Percentiles rank a stretch among this genome's conserved stretches.
phyloP scores from a whole-genome alignment of 768 basidiomycete species.

The Xerocomus brunneocitrinus region DNA sequence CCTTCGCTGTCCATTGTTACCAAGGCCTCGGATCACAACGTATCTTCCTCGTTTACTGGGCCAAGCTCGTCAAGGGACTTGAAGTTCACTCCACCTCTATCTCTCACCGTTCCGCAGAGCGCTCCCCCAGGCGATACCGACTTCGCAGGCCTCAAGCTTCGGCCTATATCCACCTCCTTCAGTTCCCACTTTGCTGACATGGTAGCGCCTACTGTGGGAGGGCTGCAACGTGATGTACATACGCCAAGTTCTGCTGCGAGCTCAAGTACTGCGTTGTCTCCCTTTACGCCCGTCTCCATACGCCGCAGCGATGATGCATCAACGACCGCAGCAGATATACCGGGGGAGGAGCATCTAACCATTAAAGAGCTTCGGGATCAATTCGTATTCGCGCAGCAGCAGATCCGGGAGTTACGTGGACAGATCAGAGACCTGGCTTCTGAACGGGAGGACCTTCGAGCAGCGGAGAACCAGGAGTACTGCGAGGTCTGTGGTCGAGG shows the following conservation, averaged over 20 bases:
- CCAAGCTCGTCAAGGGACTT: slow-evolving; percentile 6
- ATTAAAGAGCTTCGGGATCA: slow-evolving; percentile 60
- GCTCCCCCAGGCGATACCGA: slow-evolving; percentile 61
- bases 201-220: slow-evolving; percentile 24
- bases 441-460: slow-evolving; percentile 57
- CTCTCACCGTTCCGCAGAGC: slow-evolving; percentile 43
- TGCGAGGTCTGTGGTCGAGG: slow-evolving; percentile 65
- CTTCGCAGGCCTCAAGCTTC: slow-evolving; percentile 64
- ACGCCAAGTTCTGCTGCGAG: slow-evolving; percentile 48
- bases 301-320: slow-evolving; percentile 33
- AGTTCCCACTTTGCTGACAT: slow-evolving; percentile 59
- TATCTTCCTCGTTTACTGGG: slow-evolving; percentile 14
- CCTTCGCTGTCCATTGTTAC: slow-evolving; percentile 30
- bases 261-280: slow-evolving; percentile 40
- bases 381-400: slow-evolving; percentile 55
- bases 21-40: slow-evolving; percentile 11
- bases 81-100: slow-evolving; percentile 10
- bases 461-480: slow-evolving; percentile 37
- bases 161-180: slow-evolving; percentile 75
- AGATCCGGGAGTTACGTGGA: slow-evolving; percentile 71
- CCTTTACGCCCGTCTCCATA: slow-evolving; percentile 40
- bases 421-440: slow-evolving; percentile 68
- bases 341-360: slow-evolving; percentile 41
- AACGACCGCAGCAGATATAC: slow-evolving; percentile 18
- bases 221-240: slow-evolving; percentile 39